phyloP scores from a whole-genome alignment of 176 grass and related monocot genomes.

The Oryza brachyantha region DNA sequence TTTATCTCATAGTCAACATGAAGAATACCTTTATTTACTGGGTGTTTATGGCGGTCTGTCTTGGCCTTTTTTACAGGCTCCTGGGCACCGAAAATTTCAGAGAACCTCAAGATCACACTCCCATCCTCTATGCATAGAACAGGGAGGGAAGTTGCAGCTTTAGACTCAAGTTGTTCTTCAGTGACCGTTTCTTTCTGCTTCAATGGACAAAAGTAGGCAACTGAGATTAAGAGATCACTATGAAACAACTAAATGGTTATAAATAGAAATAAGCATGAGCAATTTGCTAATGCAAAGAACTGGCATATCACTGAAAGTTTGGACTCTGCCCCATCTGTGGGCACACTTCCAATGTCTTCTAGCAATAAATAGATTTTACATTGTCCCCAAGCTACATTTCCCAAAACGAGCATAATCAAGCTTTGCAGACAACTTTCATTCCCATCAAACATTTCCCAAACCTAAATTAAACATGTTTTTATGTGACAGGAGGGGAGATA shows the following conservation, averaged over 20 bases:
- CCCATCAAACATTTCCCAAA: not conserved
- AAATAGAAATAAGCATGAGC: not conserved
- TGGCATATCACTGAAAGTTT: not conserved
- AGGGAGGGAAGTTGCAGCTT: constrained; percentile 61
- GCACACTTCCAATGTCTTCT: not conserved
- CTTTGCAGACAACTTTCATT: not conserved
- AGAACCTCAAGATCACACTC: constrained; percentile 75
- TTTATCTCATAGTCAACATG: constrained; percentile 10
- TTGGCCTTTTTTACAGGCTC: constrained; percentile 65
- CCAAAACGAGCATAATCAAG: constrained; percentile 4
- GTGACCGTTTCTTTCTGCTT: constrained; percentile 48
- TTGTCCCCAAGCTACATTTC: not conserved
- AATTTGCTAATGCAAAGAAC: constrained; percentile 3
- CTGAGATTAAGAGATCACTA: constrained; percentile 21
- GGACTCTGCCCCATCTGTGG: not conserved
- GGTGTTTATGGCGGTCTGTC: constrained; percentile 46
- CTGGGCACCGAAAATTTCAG: constrained; percentile 93
- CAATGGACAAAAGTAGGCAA: constrained; percentile 31
- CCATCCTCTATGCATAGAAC: constrained; percentile 87
- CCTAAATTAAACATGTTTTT: not conserved
- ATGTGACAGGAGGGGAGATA: not conserved
- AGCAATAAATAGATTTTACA: not conserved
- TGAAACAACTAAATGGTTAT: constrained; percentile 16
- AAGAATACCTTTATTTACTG: constrained; percentile 64
- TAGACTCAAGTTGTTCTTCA: constrained; percentile 48